These are phyloP conservation scores for Cladobotryum mycophilum DNA, from an alignment of 2,329 filamentous ascomycete genomes.

Conservation along the genomic window DNA sequence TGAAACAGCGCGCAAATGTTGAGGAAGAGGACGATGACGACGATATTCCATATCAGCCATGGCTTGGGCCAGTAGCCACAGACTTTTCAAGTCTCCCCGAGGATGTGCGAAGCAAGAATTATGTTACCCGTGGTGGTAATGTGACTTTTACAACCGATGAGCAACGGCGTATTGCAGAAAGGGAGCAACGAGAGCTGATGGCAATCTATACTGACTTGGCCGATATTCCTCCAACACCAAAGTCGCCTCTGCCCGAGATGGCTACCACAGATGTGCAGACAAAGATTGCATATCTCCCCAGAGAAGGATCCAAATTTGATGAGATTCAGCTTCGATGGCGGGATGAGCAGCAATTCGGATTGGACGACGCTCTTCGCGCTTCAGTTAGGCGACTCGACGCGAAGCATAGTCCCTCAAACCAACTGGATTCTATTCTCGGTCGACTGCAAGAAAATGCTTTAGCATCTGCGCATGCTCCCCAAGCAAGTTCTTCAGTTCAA, in stretches of 20 bases:
- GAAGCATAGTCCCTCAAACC: slow-evolving; percentile 29
- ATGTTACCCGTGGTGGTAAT: slow-evolving; percentile 47
- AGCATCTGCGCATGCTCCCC: slow-evolving; percentile 11
- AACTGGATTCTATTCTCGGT: slow-evolving; percentile 35
- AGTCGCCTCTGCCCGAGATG: slow-evolving; percentile 41
- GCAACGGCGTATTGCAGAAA: slow-evolving; percentile 48
- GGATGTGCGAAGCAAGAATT: slow-evolving; percentile 42
- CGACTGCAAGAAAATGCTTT: slow-evolving; percentile 23
- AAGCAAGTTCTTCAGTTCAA: slow-evolving; percentile 10
- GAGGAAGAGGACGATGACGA: slow-evolving; percentile 54
- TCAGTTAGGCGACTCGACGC: slow-evolving; percentile 39
- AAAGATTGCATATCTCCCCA: slow-evolving; percentile 32
- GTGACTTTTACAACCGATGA: slow-evolving; percentile 47
- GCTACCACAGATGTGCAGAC: slow-evolving; percentile 16
- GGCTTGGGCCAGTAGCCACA: slow-evolving; percentile 42
- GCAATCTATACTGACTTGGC: slow-evolving; percentile 48
- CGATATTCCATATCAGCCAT: slow-evolving; percentile 46
- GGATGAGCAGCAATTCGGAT: slow-evolving; percentile 41
- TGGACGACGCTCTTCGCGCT: slow-evolving; percentile 35
- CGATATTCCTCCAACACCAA: slow-evolving; percentile 52
- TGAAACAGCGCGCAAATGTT: slow-evolving; percentile 46
- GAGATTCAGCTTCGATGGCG: slow-evolving; percentile 46
- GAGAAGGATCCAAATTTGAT: slow-evolving; percentile 34
- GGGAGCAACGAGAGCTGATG: slow-evolving; percentile 56
- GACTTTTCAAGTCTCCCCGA: slow-evolving; percentile 44